Evolutionary conservation across 768 basidiomycete genomes (phyloP), one percentile per base, ranked within the genome.

Genomic region (Mycena sanguinolenta): DNA sequence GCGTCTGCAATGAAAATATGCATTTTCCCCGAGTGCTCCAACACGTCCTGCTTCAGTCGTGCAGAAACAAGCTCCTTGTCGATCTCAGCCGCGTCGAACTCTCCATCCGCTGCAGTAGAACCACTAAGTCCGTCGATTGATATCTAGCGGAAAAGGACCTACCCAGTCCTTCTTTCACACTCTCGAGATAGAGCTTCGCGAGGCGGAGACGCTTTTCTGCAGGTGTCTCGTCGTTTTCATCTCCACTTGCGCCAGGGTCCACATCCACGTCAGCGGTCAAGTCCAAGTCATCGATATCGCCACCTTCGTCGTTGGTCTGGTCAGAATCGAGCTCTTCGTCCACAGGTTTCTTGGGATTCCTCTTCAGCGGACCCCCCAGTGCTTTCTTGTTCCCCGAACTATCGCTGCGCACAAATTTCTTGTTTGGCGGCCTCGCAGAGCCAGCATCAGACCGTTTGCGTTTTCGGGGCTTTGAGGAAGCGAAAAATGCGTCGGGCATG

Each of bases 1-100:
- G 84, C 84, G 63, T 94, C 90, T 30, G 93, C 93, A 58, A 97
- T 83, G 77, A 92, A 94, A 49, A 93, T 80, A 80, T 96, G 93
- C 10, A 96, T 84, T 80, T 93, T 96, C 58, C 96, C 96, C 6
- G 95, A 91, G 76, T 97, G 91, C 73, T 96, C 92, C 55, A 96
- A 80, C 7, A 97, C 96, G 82, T 98, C 97, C 78, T 96, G 91
- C 78, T 96, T 95, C 71, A 99, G 84, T 64, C 98, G 86, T 23
- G 96, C 87, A 52, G 94, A 94, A 70, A 99, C 94, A 71, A 98
- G 85, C 73, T 98, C 97, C 75, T 90, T 89, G 84, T 99, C 98
- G 30, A 99, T 91, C 74, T 98, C 97, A 1, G 95, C 96, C 6
- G 98, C 98, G 78, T 99, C 97, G 72, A 91, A 96, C 71, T 96